Conservation (phyloP, 768 basidiomycete genomes). For the Lentinula sp. region DNA sequence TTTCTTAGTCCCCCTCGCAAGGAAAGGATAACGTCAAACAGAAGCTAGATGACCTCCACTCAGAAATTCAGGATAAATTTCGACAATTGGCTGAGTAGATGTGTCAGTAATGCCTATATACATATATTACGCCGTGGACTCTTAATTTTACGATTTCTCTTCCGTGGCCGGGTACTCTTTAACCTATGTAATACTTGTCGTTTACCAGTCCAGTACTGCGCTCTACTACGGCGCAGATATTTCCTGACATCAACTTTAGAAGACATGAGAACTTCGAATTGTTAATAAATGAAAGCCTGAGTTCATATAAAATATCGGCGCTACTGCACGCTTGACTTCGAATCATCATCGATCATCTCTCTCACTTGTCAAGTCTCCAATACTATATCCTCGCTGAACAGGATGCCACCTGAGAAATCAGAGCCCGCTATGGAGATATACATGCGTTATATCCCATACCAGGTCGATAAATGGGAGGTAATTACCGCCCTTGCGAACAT, state of each 20-base stretch:
- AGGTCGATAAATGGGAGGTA: constrained; percentile 48
- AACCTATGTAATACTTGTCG: not conserved
- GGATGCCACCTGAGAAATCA: not conserved
- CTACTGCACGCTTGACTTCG: too few species aligned
- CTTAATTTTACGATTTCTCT: not conserved
- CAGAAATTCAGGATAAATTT: constrained; percentile 92
- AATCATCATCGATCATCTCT: too few species aligned
- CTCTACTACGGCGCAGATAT: too few species aligned
- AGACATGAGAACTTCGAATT: too few species aligned
- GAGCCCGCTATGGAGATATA: constrained; percentile 28
- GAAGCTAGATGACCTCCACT: constrained; percentile 75
- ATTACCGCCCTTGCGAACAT: constrained; percentile 48
- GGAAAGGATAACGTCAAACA: constrained; percentile 78
- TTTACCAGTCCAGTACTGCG: too few species aligned
- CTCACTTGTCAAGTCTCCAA: too few species aligned
- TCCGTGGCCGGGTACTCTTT: not conserved
- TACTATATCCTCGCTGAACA: not conserved
- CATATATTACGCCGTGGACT: not conserved
- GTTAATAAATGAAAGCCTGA: too few species aligned
- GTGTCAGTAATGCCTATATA: not conserved
- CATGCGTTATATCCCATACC: constrained; percentile 29
- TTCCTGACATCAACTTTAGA: too few species aligned
- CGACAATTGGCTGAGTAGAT: constrained; percentile 73
- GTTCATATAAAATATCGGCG: too few species aligned
- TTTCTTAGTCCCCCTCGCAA: constrained; percentile 76